Evolutionary conservation across 208 protist species (phyloP).

Genomic region (Acanthamoeba triangularis): DNA sequence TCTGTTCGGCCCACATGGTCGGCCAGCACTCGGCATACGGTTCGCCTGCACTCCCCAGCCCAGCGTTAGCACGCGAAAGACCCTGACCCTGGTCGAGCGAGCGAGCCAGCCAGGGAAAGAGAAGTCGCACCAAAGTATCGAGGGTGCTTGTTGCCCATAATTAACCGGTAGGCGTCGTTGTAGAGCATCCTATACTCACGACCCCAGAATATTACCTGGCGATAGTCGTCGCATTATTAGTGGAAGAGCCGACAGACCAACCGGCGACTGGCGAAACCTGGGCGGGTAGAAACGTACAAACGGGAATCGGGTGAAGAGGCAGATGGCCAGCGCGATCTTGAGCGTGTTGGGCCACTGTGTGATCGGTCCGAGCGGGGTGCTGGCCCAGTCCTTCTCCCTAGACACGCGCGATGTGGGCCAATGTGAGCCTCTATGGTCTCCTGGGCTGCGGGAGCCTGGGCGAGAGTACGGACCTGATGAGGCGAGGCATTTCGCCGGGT

Average conservation of each 20-base stretch:
- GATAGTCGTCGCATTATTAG: background rate
- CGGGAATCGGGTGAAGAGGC: constrained; percentile 50
- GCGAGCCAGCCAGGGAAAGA: background rate
- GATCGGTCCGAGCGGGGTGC: constrained; percentile 8
- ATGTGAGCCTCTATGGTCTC: background rate
- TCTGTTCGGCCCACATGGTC: constrained; percentile 62
- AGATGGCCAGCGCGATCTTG: constrained; percentile 26
- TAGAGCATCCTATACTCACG: constrained; percentile 31
- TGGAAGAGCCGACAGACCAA: background rate
- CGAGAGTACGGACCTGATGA: background rate
- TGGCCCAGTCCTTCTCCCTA: constrained; percentile 51
- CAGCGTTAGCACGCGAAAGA: background rate
- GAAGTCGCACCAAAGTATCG: constrained; percentile 8
- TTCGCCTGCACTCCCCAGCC: background rate
- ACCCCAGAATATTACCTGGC: constrained; percentile 52
- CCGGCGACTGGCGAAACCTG: background rate
- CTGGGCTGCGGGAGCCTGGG: too few relatives aligned
- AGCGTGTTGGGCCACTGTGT: constrained; percentile 21
- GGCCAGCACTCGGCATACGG: constrained; percentile 49
- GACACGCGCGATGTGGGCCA: too few relatives aligned
- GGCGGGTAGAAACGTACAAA: background rate
- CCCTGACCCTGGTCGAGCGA: too few relatives aligned
- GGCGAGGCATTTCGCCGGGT: constrained; percentile 32
- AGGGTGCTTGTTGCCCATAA: constrained; percentile 63
- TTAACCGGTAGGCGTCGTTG: constrained; percentile 52